These are phyloP conservation scores for Colletotrichum sp. DNA, from an alignment of 2,329 filamentous ascomycete species.

Conservation along the genomic window DNA sequence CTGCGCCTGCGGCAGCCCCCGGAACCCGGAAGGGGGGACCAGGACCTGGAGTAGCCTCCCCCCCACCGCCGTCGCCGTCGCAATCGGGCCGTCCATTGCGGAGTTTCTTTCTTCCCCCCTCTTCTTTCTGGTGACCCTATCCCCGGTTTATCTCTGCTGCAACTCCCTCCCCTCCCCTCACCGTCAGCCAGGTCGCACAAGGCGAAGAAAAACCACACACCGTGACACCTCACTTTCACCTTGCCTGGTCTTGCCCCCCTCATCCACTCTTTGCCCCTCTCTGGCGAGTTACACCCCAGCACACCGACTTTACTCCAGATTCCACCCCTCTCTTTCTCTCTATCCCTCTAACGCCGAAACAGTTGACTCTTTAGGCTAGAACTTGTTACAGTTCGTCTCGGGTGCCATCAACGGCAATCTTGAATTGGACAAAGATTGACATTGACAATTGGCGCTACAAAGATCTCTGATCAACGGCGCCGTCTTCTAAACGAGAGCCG, in stretches of 20 bases:
- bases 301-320: slow-evolving; percentile 1
- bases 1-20: background rate
- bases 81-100: background rate
- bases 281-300: background rate
- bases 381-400: background rate
- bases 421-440: background rate
- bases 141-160: background rate
- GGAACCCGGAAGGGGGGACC: background rate
- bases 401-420: background rate
- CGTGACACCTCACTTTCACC: background rate
- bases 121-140: background rate
- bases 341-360: background rate
- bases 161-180: background rate
- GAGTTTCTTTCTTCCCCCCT: background rate
- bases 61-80: background rate
- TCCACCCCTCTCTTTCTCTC: background rate
- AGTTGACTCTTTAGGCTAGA: background rate
- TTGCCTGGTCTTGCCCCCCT: background rate
- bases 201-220: background rate
- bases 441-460: background rate
- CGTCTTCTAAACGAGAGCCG: background rate
- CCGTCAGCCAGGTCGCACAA: background rate
- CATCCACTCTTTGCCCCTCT: background rate
- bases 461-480: background rate
- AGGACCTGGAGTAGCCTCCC: background rate